Base-by-base conservation (phyloP, 2,329 filamentous ascomycete species). In the Coniella vitis region DNA sequence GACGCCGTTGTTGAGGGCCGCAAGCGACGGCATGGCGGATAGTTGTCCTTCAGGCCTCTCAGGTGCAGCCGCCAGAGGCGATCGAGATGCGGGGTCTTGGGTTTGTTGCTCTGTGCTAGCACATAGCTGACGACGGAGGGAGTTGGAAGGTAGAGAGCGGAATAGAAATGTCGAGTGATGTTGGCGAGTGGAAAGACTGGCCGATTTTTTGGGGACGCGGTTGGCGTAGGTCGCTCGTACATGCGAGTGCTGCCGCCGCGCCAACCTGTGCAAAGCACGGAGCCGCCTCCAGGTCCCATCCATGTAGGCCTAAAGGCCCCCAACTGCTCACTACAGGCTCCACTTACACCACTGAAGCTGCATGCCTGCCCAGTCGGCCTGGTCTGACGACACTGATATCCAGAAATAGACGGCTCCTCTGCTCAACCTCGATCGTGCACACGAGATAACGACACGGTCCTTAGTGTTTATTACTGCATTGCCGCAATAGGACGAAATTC, bases 311-410 rank as follows among this genome's bases (percentile, higher is more conserved):
- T 29, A 29, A 34, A 42, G 41, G 31, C 36, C 20, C 4, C 22
- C 22, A 20, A 34, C 22, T n/a, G 25, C 40, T 34, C 38, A 31
- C 20, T 17, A 20, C 13, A 22, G 44, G 36, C 47, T 44, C 41
- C 48, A 37, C 22, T 21, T 29, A 32, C 37, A 45, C 35, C 41
- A 34, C 16, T 36, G 19, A 4, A 21, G 16, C 25, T 45, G 29
- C 39, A 32, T 29, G 31, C 51, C 66, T 14, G 56, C 58, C n/a
- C 13, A 59, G 59, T 60, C 54, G 60, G 57, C 10, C 10, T 10
- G 5, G 25, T 35, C 61, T 58, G 58, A 61, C 49, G 68, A 68
- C 46, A 60, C 64, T 38, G 75, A 71, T 56, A 61, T 78, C 47
- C 64, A 68, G 29, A 71, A 75, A 37, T 68, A 52, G 49, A 34